Evolutionary conservation across 306 rosid species (phyloP).

Genomic region (Cucurbita pepo): DNA sequence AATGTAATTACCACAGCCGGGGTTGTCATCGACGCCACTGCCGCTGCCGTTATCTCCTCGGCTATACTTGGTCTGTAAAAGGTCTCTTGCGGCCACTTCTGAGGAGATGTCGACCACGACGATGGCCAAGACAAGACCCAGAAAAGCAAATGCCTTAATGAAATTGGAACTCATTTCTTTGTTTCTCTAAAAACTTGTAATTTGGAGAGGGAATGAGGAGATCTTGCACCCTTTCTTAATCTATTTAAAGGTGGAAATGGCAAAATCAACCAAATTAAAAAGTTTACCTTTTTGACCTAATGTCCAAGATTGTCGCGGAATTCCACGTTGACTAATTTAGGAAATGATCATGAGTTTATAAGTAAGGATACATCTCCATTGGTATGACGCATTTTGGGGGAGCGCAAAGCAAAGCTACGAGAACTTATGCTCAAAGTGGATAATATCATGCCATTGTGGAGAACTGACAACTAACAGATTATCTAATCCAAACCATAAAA

Average conservation of each 20-base stretch:
- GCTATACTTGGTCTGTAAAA: background rate
- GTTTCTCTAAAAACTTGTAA: background rate
- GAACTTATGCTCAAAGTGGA: no score
- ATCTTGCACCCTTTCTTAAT: background rate
- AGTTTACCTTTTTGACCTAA: no score
- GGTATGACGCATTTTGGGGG: no score
- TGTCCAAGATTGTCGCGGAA: no score
- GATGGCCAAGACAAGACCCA: background rate
- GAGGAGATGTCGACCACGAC: background rate
- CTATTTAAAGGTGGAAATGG: background rate
- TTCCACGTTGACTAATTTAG: no score
- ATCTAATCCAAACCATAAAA: no score
- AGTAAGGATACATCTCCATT: no score
- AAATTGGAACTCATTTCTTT: background rate
- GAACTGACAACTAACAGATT: no score
- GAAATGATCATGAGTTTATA: no score
- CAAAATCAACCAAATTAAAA: no score
- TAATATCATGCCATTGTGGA: no score
- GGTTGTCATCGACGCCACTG: background rate
- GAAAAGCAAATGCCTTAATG: background rate
- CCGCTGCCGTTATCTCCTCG: background rate
- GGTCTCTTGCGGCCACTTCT: background rate
- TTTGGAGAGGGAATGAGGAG: background rate
- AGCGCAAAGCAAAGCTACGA: no score
- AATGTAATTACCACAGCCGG: background rate